These are phyloP conservation scores for Dendrobium officinale DNA, from an alignment of 106 monocot genomes.

Conservation along the genomic window DNA sequence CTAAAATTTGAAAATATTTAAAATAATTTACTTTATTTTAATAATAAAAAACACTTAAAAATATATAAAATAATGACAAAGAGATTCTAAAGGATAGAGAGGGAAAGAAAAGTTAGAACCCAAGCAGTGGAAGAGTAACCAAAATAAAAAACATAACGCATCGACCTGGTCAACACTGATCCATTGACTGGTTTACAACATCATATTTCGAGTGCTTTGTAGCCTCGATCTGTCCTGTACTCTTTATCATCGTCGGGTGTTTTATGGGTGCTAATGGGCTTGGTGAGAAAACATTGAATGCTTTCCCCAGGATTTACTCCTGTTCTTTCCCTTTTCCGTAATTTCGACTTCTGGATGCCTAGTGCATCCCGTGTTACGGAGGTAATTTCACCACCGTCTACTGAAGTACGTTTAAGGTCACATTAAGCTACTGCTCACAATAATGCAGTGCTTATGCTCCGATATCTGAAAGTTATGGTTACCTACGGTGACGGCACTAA, in stretches of 20 bases:
- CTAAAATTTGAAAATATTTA: too few relatives aligned
- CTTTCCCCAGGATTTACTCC: background rate
- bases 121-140: too few relatives aligned
- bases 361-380: background rate
- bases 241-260: background rate
- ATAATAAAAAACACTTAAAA: too few relatives aligned
- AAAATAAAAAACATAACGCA: too few relatives aligned
- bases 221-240: background rate
- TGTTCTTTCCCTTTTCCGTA: slow-evolving; percentile 3
- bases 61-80: too few relatives aligned
- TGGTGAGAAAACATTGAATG: background rate
- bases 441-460: background rate
- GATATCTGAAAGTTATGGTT: background rate
- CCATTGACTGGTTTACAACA: background rate
- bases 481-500: background rate
- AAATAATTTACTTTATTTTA: too few relatives aligned
- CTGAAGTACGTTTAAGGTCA: background rate
- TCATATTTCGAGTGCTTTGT: background rate
- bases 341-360: slow-evolving; percentile 7
- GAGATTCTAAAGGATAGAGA: too few relatives aligned
- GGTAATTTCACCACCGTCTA: background rate
- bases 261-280: background rate
- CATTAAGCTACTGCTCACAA: background rate
- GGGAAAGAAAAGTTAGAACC: too few relatives aligned
- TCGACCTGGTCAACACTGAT: background rate